Percentiles rank a stretch among this genome's conserved stretches.
These are phyloP conservation scores for Quercus lobata DNA, from an alignment of 331 rosid species.

Conservation along the genomic window DNA sequence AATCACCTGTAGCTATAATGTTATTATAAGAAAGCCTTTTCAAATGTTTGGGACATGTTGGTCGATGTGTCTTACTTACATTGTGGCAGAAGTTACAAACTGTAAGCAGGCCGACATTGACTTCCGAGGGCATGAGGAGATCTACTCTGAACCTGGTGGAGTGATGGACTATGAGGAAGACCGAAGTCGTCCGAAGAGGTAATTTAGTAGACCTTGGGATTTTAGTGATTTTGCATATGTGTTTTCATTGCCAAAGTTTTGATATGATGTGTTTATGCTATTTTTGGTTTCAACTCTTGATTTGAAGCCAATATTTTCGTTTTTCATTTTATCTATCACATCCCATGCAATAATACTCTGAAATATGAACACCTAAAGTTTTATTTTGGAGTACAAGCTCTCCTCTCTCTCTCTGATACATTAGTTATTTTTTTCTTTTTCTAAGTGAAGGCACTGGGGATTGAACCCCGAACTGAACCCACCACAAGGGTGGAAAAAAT, in stretches of 20 bases:
- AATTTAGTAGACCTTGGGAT: conserved; percentile 1
- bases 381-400: too few relatives aligned
- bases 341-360: background rate
- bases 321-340: background rate
- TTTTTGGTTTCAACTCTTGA: background rate
- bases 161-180: conserved; percentile 99
- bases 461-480: too few relatives aligned
- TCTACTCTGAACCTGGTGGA: conserved; percentile 98
- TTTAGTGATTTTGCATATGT: background rate
- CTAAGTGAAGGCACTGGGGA: too few relatives aligned
- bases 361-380: background rate
- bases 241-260: conserved; percentile 3
- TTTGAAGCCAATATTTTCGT: background rate
- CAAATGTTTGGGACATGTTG: conserved; percentile 52
- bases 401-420: too few relatives aligned
- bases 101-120: conserved; percentile 97
- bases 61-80: conserved; percentile 99
- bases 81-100: conserved; percentile 99
- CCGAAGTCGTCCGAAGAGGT: conserved; percentile 97
- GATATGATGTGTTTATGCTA: background rate
- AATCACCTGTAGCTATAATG: conserved; percentile 4
- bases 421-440: too few relatives aligned
- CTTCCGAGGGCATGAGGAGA: conserved; percentile 97
- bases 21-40: conserved; percentile 17
- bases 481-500: too few relatives aligned